A percentile compares a stretch with the other conserved stretches of the same genome.
These are phyloP conservation scores for Tulasnella sp. DNA, from an alignment of 768 basidiomycete species.

Conservation along the genomic window DNA sequence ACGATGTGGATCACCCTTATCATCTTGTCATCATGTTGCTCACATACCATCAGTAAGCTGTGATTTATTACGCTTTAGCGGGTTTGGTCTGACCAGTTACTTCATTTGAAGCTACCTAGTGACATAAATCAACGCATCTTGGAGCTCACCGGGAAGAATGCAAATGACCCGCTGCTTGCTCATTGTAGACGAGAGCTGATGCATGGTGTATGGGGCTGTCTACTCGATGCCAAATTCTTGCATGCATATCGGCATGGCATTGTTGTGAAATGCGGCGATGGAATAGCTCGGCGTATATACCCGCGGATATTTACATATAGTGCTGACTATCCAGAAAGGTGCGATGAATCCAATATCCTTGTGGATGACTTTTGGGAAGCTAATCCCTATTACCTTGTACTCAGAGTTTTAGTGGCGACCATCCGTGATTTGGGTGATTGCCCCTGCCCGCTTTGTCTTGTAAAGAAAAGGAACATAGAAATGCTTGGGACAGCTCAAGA, in stretches of 20 bases:
- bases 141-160: constrained; percentile 8
- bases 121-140: constrained; percentile 6
- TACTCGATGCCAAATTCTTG: constrained; percentile 20
- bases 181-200: constrained; percentile 27
- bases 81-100: background rate
- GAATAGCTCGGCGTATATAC: constrained; percentile 18
- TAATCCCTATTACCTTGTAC: background rate
- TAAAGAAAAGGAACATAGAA: constrained; percentile 17
- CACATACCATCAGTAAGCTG: constrained; percentile 15
- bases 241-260: constrained; percentile 14
- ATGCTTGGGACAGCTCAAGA: background rate
- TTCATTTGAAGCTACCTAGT: constrained; percentile 7
- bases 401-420: constrained; percentile 23
- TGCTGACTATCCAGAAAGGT: constrained; percentile 32
- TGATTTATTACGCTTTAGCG: background rate
- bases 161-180: constrained; percentile 17
- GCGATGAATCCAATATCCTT: no score
- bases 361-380: background rate
- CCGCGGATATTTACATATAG: constrained; percentile 27
- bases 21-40: background rate
- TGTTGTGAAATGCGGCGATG: constrained; percentile 11
- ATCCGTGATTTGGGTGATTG: constrained; percentile 24
- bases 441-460: constrained; percentile 25
- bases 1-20: background rate
- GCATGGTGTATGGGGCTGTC: constrained; percentile 23